Evolutionary conservation across 1,139 yeast species (phyloP).

Genomic region (Kluyveromyces sp.): DNA sequence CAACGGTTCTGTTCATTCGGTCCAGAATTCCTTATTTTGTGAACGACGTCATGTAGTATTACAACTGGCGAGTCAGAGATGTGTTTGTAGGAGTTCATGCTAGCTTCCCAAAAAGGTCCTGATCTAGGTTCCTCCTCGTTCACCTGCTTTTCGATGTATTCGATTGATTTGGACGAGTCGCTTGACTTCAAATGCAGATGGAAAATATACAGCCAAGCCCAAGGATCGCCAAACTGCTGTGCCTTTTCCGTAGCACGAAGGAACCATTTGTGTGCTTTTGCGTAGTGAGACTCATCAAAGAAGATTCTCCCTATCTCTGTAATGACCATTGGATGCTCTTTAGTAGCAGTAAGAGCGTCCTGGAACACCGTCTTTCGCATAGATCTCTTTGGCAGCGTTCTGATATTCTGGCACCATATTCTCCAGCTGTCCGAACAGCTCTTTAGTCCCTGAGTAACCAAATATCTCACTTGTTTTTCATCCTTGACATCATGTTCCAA

Average conservation of each 20-base stretch:
- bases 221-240: conserved; percentile 60
- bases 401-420: conserved; percentile 58
- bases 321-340: conserved; percentile 53
- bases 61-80: conserved; percentile 1
- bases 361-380: conserved; percentile 56
- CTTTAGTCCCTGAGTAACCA: conserved; percentile 56
- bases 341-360: conserved; percentile 65
- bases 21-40: too few species aligned
- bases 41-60: not conserved
- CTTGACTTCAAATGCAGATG: not conserved
- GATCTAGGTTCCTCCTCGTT: conserved; percentile 44
- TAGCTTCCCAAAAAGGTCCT: conserved; percentile 55
- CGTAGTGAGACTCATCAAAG: conserved; percentile 58
- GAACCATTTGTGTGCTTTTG: conserved; percentile 70
- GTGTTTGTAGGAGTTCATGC: not conserved
- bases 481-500: conserved; percentile 53
- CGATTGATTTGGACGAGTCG: conserved; percentile 19
- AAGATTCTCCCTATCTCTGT: conserved; percentile 61
- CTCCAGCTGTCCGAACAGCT: conserved; percentile 51
- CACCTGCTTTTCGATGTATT: conserved; percentile 32
- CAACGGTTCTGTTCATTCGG: too few species aligned
- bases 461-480: conserved; percentile 45
- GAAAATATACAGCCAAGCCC: conserved; percentile 56
- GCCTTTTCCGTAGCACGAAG: conserved; percentile 58
- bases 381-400: conserved; percentile 41